phyloP scores from a whole-genome alignment of 768 basidiomycete species.

The Pleurotus ostreatus region DNA sequence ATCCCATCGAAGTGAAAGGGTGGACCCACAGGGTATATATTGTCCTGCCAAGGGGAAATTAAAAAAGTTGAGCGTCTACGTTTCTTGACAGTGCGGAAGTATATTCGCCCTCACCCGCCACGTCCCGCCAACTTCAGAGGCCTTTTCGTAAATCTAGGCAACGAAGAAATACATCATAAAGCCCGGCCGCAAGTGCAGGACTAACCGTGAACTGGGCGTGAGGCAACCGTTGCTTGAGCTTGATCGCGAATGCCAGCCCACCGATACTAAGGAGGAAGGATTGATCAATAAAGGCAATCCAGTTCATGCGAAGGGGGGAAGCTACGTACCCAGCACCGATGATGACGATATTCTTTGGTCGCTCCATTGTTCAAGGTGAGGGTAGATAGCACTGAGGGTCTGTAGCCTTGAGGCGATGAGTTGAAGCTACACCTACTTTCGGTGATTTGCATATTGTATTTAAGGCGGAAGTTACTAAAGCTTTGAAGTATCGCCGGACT shows the following conservation, averaged over 20 bases:
- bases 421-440: no score
- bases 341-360: neutral
- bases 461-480: no score
- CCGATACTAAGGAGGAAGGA: conserved; percentile 25
- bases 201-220: neutral
- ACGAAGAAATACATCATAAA: neutral
- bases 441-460: no score
- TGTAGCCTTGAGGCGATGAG: neutral
- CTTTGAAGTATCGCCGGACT: no score
- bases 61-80: neutral
- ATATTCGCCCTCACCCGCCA: conserved; percentile 38
- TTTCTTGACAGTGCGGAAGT: conserved; percentile 6
- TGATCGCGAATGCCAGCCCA: conserved; percentile 40
- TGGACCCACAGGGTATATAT: conserved; percentile 18
- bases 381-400: neutral
- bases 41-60: conserved; percentile 16
- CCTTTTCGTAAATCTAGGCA: conserved; percentile 44
- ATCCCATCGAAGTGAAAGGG: neutral
- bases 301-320: neutral
- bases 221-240: conserved; percentile 27
- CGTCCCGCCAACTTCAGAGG: conserved; percentile 41
- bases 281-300: neutral
- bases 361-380: neutral
- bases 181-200: conserved; percentile 3
- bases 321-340: neutral